Evolutionary conservation across 1,284 basidiomycete genomes (phyloP).

Genomic region (Cryptococcus wingfieldii): DNA sequence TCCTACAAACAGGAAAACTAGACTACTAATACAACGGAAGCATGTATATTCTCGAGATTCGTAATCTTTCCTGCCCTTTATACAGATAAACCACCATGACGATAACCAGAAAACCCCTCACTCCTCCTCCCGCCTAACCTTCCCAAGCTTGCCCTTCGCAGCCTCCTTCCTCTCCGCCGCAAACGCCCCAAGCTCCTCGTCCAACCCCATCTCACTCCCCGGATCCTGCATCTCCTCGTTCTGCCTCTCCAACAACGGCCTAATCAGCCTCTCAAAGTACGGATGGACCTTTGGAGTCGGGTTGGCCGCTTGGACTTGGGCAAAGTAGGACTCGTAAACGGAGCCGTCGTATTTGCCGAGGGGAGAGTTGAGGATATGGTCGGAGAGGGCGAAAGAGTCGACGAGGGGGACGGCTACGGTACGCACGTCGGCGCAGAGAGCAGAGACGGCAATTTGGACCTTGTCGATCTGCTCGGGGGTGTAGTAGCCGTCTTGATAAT

Average conservation of each 20-base stretch:
- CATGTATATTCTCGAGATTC: no score
- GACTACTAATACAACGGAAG: no score
- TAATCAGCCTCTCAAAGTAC: conserved; percentile 56
- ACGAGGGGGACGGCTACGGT: conserved; percentile 53
- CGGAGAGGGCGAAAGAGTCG: conserved; percentile 55
- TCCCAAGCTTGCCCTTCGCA: neutral
- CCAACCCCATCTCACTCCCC: conserved; percentile 52
- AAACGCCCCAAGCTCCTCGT: conserved; percentile 42
- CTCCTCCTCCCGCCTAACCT: neutral
- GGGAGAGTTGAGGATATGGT: conserved; percentile 59
- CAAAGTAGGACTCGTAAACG: conserved; percentile 53
- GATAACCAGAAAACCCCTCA: no score
- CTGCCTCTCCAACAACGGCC: conserved; percentile 53
- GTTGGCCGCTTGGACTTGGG: conserved; percentile 49
- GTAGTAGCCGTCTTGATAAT: conserved; percentile 48
- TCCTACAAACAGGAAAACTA: no score
- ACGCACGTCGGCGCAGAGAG: conserved; percentile 52
- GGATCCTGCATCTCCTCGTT: conserved; percentile 49
- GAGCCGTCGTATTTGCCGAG: conserved; percentile 54
- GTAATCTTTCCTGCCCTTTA: no score
- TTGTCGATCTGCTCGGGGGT: conserved; percentile 50
- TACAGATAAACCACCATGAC: no score
- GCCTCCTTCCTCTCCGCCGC: conserved; percentile 19
- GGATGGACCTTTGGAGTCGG: conserved; percentile 50
- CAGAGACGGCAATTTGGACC: conserved; percentile 50